phyloP scores from a whole-genome alignment of 2,329 filamentous ascomycete species.

The Pseudomassariella vexata region DNA sequence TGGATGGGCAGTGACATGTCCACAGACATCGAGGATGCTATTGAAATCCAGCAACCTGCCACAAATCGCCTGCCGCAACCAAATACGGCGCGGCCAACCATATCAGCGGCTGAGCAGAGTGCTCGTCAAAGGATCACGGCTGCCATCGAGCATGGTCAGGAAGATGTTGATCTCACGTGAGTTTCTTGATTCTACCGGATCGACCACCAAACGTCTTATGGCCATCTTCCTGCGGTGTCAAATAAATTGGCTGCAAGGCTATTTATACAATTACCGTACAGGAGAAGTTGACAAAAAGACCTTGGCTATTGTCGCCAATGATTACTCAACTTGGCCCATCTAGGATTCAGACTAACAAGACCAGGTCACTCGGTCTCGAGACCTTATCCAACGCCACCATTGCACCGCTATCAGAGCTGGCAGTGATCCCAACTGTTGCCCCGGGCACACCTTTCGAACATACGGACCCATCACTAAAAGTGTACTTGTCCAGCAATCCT shows the following conservation, averaged over 20 bases:
- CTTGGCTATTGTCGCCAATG: too few relatives aligned
- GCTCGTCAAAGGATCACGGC: slow-evolving; percentile 41
- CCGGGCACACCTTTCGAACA: slow-evolving; percentile 55
- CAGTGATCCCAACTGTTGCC: slow-evolving; percentile 46
- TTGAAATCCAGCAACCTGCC: slow-evolving; percentile 26
- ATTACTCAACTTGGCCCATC: too few relatives aligned
- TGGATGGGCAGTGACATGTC: slow-evolving; percentile 58
- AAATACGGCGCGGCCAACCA: slow-evolving; percentile 19
- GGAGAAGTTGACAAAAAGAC: too few relatives aligned
- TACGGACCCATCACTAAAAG: slow-evolving; percentile 51
- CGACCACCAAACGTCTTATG: too few relatives aligned
- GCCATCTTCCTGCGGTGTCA: too few relatives aligned
- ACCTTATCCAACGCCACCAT: slow-evolving; percentile 52
- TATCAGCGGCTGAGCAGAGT: slow-evolving; percentile 35
- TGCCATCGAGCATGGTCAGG: slow-evolving; percentile 53
- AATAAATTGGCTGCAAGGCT: too few relatives aligned
- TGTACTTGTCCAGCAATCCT: slow-evolving; percentile 57
- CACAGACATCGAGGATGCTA: slow-evolving; percentile 38
- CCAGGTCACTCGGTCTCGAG: slow-evolving; percentile 40
- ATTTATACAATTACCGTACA: too few relatives aligned
- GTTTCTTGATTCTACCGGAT: too few relatives aligned
- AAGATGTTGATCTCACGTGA: slow-evolving; percentile 58
- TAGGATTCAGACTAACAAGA: background rate
- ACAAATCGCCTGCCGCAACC: slow-evolving; percentile 33
- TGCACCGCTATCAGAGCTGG: slow-evolving; percentile 48